Base-by-base conservation (phyloP, 2,329 filamentous ascomycete species). In the Chrysoporthe cubensis region DNA sequence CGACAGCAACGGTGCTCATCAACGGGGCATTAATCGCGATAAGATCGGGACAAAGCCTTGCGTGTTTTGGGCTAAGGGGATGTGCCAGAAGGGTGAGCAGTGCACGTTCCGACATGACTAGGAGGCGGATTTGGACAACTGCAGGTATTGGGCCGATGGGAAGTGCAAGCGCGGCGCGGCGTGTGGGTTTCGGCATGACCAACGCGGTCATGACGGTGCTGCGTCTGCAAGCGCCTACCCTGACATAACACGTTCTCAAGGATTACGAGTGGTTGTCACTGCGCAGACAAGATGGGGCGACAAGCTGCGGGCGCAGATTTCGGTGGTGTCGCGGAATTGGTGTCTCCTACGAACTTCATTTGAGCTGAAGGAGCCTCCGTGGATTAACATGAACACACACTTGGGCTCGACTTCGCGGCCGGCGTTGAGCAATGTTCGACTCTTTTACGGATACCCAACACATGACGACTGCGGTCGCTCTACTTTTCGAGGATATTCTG, bases 101-200 rank as follows among this genome's bases (percentile, higher is more conserved):
- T 93, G 91, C 80, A 92, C 90, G 2, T 93, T 90, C 77, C 84
- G 90, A 66, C 91, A 93, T 74, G 89, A 91, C 54, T 79, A 68
- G 65, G 8, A n/a, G 46, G 42, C 32, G n/a, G 2, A 13, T 5
- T n/a, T 26, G 34, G 40, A 16, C 61, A 83, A 69, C 13, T 78
- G 78, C 64, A 90, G 73, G 9, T 1, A 26, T 4, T 32, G 9
- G 48, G n/a, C 9, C 48, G 48, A 52, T 26, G 48, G 11, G 48
- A 52, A 52, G 21, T 52, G 21, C 48, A 52, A 21, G n/a, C 48
- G 9, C 14, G 32, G 14, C 14, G 14, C 16, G 32, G 16, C 21
- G n/a, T 54, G 21, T 32, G 4, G 13, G 44, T 11, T 54, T 32
- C 21, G 26, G 50, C 50, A 26, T 14, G 21, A 54, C 44, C 44